These are phyloP conservation scores for Pulveroboletus frians DNA, from an alignment of 768 basidiomycete genomes.

Conservation along the genomic window DNA sequence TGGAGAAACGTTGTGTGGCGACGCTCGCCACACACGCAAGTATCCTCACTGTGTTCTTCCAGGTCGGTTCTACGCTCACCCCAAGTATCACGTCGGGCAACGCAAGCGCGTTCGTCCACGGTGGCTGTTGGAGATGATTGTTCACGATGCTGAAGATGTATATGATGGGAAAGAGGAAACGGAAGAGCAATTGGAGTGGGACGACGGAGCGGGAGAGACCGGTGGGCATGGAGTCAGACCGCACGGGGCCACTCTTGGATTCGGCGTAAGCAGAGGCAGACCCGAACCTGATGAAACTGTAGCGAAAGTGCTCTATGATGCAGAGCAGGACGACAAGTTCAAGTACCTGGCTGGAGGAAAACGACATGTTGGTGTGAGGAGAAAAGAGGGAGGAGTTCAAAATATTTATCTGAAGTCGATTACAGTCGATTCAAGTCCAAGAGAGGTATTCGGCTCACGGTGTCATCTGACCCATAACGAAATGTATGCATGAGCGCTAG, in stretches of 20 bases:
- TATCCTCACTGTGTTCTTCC: not conserved
- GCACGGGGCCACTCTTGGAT: slow-evolving; percentile 4
- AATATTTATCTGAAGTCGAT: too few relatives aligned
- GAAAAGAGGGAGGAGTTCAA: not conserved
- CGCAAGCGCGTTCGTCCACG: slow-evolving; percentile 1
- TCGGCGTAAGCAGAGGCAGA: not conserved
- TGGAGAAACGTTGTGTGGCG: not conserved
- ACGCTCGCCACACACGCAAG: not conserved
- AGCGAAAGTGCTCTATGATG: not conserved
- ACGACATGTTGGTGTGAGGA: not conserved
- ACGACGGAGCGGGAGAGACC: not conserved
- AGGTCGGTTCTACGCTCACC: not conserved
- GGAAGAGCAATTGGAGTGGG: not conserved
- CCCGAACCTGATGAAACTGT: not conserved
- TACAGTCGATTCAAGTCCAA: too few relatives aligned
- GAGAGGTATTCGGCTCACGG: too few relatives aligned
- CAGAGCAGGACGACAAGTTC: slow-evolving; percentile 5
- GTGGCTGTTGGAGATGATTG: slow-evolving; percentile 1
- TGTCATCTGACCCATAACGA: too few relatives aligned
- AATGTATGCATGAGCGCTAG: too few relatives aligned
- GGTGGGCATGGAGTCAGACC: slow-evolving; percentile 1
- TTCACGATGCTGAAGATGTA: not conserved
- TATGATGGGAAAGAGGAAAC: not conserved
- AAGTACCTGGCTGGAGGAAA: slow-evolving; percentile 1
- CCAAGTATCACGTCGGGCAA: not conserved